Base-by-base conservation (phyloP, 768 basidiomycete genomes). In the Pleurotus pulmonarius region DNA sequence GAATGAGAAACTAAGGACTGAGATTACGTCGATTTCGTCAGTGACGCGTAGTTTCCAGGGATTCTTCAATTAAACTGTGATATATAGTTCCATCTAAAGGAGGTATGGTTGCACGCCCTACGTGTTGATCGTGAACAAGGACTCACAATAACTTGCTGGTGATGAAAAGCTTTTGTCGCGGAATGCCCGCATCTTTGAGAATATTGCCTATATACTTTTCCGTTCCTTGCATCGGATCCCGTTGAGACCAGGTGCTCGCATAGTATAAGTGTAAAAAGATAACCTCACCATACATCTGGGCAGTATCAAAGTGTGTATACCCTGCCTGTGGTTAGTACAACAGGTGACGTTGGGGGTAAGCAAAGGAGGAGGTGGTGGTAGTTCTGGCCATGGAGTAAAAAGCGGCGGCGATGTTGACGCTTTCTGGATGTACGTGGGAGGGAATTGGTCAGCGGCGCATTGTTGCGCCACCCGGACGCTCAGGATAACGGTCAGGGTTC, bases 111-210 rank as follows among this genome's bases (percentile, higher is more conserved):
- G 29, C 9, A 9, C 3, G 8, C 9, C 8, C 3, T 1, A 44
- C 43, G 20, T 16, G 5, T n/a, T 26, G 34, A 29, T 34, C 12
- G 34, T 34, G 54, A 25, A 24, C 29, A 9, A 16, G 15, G 12
- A 63, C 71, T 60, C 57, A 76, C 66, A 72, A 67, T 38, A 81
- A 66, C 60, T 83, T 83, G n/a, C 79, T 80, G 0, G 79, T 81
- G 29, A 83, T 67, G 61, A 77, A 81, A 24, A 82, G 61, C 39
- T 81, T 70, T 24, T 76, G 71, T 25, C 81, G 73, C 3, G 79
- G 75, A 40, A 81, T 69, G 1, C 79, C 80, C n/a, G 78, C 80
- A 8, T 67, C 75, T 43, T 71, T 72, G 56, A 85, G 69, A 0
- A 73, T 77, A 6, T 70, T 61, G 3, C 80, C 78, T 15, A 80